These are phyloP conservation scores for Apiospora kogelbergensis DNA, from an alignment of 2,329 filamentous ascomycete species.

Conservation along the genomic window DNA sequence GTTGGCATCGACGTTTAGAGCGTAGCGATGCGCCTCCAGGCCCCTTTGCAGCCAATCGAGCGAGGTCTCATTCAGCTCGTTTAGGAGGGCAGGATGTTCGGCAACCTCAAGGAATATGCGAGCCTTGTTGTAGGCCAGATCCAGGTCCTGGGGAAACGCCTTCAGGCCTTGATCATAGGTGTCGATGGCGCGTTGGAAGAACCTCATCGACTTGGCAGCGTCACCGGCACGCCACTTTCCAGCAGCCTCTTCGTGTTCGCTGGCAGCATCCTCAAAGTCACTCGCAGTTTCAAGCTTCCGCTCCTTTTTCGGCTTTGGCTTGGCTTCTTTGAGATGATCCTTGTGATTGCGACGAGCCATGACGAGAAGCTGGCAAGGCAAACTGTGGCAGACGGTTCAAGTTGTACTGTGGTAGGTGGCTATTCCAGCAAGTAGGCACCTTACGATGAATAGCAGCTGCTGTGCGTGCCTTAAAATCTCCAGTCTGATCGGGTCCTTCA, in stretches of 20 bases:
- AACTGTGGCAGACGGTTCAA: neutral
- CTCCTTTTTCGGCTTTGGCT: constrained; percentile 23
- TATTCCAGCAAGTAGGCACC: too few species aligned
- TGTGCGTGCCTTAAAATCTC: neutral
- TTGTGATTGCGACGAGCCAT: constrained; percentile 6
- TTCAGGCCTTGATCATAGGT: constrained; percentile 63
- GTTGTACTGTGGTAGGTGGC: too few species aligned
- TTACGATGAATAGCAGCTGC: too few species aligned
- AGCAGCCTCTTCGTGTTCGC: constrained; percentile 68
- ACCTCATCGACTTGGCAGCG: constrained; percentile 56
- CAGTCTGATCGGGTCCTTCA: too few species aligned
- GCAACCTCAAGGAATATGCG: constrained; percentile 69
- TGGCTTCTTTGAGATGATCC: constrained; percentile 14
- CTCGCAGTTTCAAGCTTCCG: constrained; percentile 57
- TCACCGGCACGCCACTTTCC: constrained; percentile 76
- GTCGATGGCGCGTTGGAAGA: constrained; percentile 64
- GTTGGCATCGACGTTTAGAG: constrained; percentile 56
- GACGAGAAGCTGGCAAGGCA: neutral
- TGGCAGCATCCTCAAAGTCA: constrained; percentile 67
- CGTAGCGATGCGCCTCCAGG: constrained; percentile 63
- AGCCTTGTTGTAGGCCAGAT: constrained; percentile 76
- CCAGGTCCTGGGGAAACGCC: constrained; percentile 62
- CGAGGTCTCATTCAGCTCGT: constrained; percentile 53
- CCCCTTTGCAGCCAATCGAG: constrained; percentile 59
- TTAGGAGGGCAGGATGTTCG: constrained; percentile 63